These are phyloP conservation scores for Violaceomyces palustris DNA, from an alignment of 1,284 basidiomycete genomes.

Conservation along the genomic window DNA sequence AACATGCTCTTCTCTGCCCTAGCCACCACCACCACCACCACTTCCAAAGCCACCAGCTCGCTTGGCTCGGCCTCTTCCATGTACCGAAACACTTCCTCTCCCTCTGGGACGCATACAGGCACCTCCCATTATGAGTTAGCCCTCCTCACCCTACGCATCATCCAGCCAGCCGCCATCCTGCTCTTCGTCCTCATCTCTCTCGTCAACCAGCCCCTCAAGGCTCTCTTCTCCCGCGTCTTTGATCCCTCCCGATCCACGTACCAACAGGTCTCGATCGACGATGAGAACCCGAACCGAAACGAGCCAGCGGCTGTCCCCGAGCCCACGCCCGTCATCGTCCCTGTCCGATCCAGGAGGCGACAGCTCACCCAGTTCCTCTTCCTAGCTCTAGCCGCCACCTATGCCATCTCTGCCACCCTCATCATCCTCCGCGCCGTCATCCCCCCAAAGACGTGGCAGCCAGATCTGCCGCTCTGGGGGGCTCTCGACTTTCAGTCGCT, in stretches of 20 bases:
- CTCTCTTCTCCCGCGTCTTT: background rate
- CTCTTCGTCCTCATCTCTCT: slow-evolving; percentile 21
- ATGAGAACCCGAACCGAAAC: too few species aligned
- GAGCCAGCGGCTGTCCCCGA: slow-evolving; percentile 18
- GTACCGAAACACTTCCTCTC: too few species aligned
- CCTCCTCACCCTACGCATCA: slow-evolving; percentile 20
- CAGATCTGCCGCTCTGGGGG: slow-evolving; percentile 28
- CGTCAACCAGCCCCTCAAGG: slow-evolving; percentile 9
- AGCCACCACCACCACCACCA: too few species aligned
- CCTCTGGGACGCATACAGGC: too few species aligned
- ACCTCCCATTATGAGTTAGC: slow-evolving; percentile 13
- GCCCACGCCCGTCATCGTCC: slow-evolving; percentile 37
- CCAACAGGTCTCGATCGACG: background rate
- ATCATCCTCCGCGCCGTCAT: slow-evolving; percentile 46
- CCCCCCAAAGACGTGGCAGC: slow-evolving; percentile 40
- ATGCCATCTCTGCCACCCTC: slow-evolving; percentile 35
- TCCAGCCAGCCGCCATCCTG: slow-evolving; percentile 25
- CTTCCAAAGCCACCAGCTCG: too few species aligned
- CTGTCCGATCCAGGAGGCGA: slow-evolving; percentile 35
- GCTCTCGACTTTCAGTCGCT: slow-evolving; percentile 38
- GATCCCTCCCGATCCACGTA: slow-evolving; percentile 5
- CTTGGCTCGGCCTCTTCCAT: too few species aligned
- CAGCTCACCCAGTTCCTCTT: slow-evolving; percentile 24
- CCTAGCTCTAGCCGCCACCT: slow-evolving; percentile 31
- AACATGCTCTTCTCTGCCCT: too few species aligned